Conservation (phyloP, 2,329 filamentous ascomycete species). For the Raffaelea ambrosiae region DNA sequence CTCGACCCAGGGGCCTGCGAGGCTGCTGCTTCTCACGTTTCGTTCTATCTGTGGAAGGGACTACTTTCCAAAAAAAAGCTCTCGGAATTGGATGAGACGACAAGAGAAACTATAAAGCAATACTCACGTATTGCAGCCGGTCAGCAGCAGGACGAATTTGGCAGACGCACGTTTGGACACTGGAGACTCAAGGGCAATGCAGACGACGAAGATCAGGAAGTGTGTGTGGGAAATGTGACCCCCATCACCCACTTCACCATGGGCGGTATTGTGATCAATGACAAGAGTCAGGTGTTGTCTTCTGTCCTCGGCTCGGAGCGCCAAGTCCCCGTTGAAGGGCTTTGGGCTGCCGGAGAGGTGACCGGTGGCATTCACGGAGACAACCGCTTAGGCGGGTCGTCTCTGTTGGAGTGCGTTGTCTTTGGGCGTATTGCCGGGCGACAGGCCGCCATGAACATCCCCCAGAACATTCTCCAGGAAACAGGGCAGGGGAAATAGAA, state of each 20-base stretch:
- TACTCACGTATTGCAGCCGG: constrained; percentile 94
- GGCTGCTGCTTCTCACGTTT: constrained; percentile 95
- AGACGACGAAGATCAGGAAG: constrained; percentile 72
- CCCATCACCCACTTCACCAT: constrained; percentile 99
- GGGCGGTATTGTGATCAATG: constrained; percentile 99
- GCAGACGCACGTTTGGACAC: constrained; percentile 99
- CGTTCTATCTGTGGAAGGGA: constrained; percentile 95
- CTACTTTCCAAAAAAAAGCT: constrained; percentile 99
- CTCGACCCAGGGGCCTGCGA: constrained; percentile 99
- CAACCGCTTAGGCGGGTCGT: constrained; percentile 96
- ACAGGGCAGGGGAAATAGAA: too few species aligned
- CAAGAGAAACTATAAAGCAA: constrained; percentile 80
- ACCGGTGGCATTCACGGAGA: constrained; percentile 97
- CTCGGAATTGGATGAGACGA: constrained; percentile 75
- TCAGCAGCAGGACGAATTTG: constrained; percentile 91
- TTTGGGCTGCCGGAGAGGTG: constrained; percentile 93
- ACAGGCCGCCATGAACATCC: constrained; percentile 64
- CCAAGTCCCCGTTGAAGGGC: constrained; percentile 84
- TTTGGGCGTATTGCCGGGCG: constrained; percentile 97
- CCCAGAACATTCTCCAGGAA: too few species aligned
- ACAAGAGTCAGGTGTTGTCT: constrained; percentile 91
- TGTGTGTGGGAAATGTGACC: constrained; percentile 73
- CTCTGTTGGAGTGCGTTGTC: constrained; percentile 91
- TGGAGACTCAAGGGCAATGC: constrained; percentile 55
- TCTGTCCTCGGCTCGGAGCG: constrained; percentile 33